Evolutionary conservation across 176 grass and related monocot genomes (phyloP).

Genomic region (Eragrostis curvula): DNA sequence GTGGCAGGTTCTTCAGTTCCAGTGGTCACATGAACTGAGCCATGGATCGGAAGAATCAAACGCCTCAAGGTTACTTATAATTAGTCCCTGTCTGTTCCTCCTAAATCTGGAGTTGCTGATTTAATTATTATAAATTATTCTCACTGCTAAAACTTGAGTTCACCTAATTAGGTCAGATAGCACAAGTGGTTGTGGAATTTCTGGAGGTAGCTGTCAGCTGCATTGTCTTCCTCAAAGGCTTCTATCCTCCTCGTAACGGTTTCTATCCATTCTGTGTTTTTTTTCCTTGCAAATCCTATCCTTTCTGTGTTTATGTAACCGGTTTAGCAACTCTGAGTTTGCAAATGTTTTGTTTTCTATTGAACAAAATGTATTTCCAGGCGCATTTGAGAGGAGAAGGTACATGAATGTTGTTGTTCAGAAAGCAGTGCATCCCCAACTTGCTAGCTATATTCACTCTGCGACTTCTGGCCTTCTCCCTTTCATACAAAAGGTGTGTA

Average conservation of each 20-base stretch:
- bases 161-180: constrained; percentile 69
- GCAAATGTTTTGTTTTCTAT: constrained; percentile 25
- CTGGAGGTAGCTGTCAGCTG: constrained; percentile 92
- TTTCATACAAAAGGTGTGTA: constrained; percentile 81
- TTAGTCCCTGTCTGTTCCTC: not conserved
- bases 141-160: constrained; percentile 25
- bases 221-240: constrained; percentile 93
- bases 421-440: constrained; percentile 73
- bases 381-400: constrained; percentile 98
- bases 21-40: constrained; percentile 10
- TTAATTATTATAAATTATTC: constrained; percentile 5
- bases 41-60: constrained; percentile 85
- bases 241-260: constrained; percentile 78
- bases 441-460: constrained; percentile 81
- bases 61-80: constrained; percentile 65
- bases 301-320: constrained; percentile 19
- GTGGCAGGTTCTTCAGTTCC: constrained; percentile 5
- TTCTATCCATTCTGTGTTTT: constrained; percentile 19
- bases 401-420: constrained; percentile 98
- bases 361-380: constrained; percentile 53
- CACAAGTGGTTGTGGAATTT: constrained; percentile 82
- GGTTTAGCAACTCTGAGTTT: constrained; percentile 6
- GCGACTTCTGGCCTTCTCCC: constrained; percentile 63
- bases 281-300: not conserved
- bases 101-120: constrained; percentile 16